Evolutionary conservation across 441 rosid genomes (phyloP).

Genomic region (Kokia cookei): DNA sequence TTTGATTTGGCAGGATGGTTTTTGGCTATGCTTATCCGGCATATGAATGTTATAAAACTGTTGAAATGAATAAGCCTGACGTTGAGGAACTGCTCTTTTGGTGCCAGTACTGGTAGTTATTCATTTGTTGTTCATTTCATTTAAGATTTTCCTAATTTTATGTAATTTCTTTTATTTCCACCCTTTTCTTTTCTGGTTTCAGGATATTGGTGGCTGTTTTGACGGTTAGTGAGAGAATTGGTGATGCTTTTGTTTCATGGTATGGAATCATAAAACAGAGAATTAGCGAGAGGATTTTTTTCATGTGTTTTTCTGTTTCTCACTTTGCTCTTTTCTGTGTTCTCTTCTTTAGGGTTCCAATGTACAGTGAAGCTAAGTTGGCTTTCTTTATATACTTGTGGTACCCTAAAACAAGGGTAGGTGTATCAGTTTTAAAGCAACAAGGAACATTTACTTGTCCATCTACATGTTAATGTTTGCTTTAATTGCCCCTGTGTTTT

Average conservation of each 20-base stretch:
- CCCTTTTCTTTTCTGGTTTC: slow-evolving; percentile 36
- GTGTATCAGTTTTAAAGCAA: neutral
- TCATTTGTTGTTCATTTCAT: neutral
- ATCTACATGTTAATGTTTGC: neutral
- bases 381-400: slow-evolving; percentile 66
- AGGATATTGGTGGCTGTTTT: slow-evolving; percentile 92
- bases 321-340: slow-evolving; percentile 9
- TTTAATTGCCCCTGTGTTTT: slow-evolving; percentile 7
- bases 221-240: slow-evolving; percentile 72
- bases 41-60: slow-evolving; percentile 85
- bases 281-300: neutral
- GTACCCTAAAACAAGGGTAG: slow-evolving; percentile 79
- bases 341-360: slow-evolving; percentile 55
- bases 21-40: slow-evolving; percentile 98
- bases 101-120: slow-evolving; percentile 92
- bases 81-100: slow-evolving; percentile 94
- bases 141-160: neutral
- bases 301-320: neutral
- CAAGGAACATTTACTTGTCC: neutral
- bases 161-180: neutral
- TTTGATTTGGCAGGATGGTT: slow-evolving; percentile 51
- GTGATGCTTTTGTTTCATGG: slow-evolving; percentile 77
- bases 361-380: slow-evolving; percentile 81
- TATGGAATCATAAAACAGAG: slow-evolving; percentile 14
- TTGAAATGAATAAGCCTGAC: slow-evolving; percentile 92